Conservation (phyloP, 1,284 basidiomycete species). For the Vanrija pseudolonga region DNA sequence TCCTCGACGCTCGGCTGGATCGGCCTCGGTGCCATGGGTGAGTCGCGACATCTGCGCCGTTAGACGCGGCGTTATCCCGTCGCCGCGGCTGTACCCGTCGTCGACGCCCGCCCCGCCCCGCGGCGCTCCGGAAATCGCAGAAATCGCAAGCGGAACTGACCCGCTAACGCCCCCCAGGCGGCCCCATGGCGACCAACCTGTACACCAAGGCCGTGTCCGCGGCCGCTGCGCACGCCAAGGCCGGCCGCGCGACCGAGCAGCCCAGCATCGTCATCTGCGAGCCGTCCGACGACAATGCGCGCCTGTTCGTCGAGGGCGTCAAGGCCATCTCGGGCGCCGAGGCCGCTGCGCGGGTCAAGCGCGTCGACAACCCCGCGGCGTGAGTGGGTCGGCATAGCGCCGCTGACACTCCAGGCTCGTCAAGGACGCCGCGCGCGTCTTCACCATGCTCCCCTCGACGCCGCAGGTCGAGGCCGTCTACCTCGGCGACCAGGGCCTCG, state of each 20-base stretch:
- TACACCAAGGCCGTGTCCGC: slow-evolving; percentile 40
- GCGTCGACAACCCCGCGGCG: slow-evolving; percentile 6
- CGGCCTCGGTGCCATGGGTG: slow-evolving; percentile 46
- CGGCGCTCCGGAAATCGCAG: too few relatives aligned
- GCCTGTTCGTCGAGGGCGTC: slow-evolving; percentile 25
- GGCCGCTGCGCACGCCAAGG: neutral
- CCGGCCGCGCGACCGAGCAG: slow-evolving; percentile 1
- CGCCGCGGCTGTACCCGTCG: too few relatives aligned
- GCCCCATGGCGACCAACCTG: slow-evolving; percentile 46
- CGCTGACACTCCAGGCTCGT: slow-evolving; percentile 42
- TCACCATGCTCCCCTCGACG: slow-evolving; percentile 54
- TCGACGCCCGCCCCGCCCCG: neutral
- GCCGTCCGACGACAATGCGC: slow-evolving; percentile 27
- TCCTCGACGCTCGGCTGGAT: slow-evolving; percentile 42
- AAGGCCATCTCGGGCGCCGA: slow-evolving; percentile 4
- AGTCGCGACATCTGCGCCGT: too few relatives aligned
- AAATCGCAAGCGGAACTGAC: slow-evolving; percentile 2
- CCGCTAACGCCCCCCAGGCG: slow-evolving; percentile 18
- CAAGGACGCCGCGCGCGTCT: slow-evolving; percentile 45
- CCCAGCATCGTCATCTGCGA: slow-evolving; percentile 44
- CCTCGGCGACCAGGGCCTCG: slow-evolving; percentile 31
- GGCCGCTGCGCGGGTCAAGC: slow-evolving; percentile 13
- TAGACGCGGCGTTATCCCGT: too few relatives aligned
- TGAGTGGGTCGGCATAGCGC: neutral
- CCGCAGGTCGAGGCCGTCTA: slow-evolving; percentile 51